A percentile compares a stretch with the other conserved stretches of the same genome.
phyloP scores from a whole-genome alignment of 1,284 basidiomycete species.

The Inonotus obliquus region DNA sequence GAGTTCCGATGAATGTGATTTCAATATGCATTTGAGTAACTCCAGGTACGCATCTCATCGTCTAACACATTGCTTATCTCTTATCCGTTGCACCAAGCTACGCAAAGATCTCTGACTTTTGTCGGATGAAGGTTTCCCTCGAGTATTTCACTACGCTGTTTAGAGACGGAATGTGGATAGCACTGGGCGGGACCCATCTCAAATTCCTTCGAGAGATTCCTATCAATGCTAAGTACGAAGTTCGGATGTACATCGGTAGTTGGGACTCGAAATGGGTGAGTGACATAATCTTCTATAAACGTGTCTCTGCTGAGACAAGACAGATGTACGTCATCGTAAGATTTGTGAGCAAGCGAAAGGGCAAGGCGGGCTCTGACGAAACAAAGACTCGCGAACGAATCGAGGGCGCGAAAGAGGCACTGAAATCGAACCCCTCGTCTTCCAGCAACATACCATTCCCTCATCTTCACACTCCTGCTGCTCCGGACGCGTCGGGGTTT shows the following conservation, averaged over 20 bases:
- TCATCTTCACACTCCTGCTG: constrained; percentile 25
- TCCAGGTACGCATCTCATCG: constrained; percentile 52
- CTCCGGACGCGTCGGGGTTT: background rate
- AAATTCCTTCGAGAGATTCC: constrained; percentile 79
- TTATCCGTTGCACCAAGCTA: background rate
- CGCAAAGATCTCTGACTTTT: constrained; percentile 49
- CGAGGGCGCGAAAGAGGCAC: constrained; percentile 13
- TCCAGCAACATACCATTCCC: constrained; percentile 25
- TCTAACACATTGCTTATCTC: background rate
- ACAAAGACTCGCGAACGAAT: constrained; percentile 17
- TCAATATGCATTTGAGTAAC: constrained; percentile 69
- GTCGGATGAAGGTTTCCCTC: constrained; percentile 44
- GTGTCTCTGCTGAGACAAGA: background rate
- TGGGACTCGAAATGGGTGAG: constrained; percentile 89
- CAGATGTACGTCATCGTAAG: constrained; percentile 63
- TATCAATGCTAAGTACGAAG: constrained; percentile 63
- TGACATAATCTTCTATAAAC: constrained; percentile 12
- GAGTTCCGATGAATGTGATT: constrained; percentile 67
- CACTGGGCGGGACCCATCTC: constrained; percentile 71
- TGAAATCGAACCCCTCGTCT: constrained; percentile 20
- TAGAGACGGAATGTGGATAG: constrained; percentile 61
- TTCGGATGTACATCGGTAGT: constrained; percentile 58
- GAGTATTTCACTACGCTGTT: constrained; percentile 59
- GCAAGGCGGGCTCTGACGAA: background rate
- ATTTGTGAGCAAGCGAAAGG: constrained; percentile 58